These are phyloP conservation scores for Fusarium xyrophilum DNA, from an alignment of 2,329 filamentous ascomycete genomes.

Conservation along the genomic window DNA sequence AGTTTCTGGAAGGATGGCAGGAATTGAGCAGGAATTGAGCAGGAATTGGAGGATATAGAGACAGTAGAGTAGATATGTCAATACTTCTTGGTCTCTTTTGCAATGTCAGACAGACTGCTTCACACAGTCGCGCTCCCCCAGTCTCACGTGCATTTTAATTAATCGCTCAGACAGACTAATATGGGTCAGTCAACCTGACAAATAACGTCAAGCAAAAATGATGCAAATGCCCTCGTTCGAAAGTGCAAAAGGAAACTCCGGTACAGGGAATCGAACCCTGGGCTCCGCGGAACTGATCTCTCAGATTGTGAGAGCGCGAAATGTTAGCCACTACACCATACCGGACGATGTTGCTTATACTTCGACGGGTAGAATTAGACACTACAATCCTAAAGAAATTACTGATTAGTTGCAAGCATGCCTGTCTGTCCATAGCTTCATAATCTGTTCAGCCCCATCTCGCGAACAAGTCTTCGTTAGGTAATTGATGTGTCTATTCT, in stretches of 20 bases:
- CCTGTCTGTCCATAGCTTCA: too few species aligned
- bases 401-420: too few species aligned
- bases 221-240: accelerated
- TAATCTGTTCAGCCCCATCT: too few species aligned
- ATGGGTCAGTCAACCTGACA: too few species aligned
- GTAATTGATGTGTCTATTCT: too few species aligned
- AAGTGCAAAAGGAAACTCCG: slow-evolving; percentile 18
- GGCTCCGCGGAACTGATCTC: slow-evolving; percentile 38
- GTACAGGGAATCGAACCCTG: slow-evolving; percentile 43
- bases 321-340: slow-evolving; percentile 48
- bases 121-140: neutral
- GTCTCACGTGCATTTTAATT: accelerated
- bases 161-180: too few species aligned
- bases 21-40: neutral
- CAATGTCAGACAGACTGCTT: neutral
- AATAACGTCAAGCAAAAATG: too few species aligned
- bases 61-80: slow-evolving; percentile 21
- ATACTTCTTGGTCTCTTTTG: slow-evolving; percentile 15
- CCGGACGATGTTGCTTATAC: slow-evolving; percentile 29
- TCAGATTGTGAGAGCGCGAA: slow-evolving; percentile 44
- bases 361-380: accelerated
- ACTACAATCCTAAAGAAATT: accelerated
- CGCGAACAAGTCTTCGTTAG: too few species aligned
- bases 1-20: too few species aligned
- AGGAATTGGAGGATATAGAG: neutral